Conservation (phyloP, 495 filamentous ascomycete species). For the Talaromyces nanjingensis region DNA sequence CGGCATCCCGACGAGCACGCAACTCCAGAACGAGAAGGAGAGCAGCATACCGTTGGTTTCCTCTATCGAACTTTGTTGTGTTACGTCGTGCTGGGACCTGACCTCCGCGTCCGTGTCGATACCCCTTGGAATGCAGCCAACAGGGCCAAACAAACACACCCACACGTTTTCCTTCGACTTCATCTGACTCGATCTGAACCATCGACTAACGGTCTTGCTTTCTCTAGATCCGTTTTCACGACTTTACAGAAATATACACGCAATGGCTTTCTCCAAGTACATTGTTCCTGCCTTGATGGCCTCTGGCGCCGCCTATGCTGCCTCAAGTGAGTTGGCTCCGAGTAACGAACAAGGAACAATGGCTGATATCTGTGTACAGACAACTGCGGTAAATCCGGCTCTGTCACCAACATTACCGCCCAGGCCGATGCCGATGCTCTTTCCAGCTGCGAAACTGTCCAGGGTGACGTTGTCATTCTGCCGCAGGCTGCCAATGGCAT, state of each 20-base stretch:
- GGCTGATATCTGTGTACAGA: neutral
- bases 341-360: neutral
- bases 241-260: conserved; percentile 29
- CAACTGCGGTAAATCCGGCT: conserved; percentile 21
- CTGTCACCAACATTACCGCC: conserved; percentile 58
- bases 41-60: neutral
- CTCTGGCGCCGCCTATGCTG: conserved; percentile 58
- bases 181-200: neutral
- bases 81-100: neutral
- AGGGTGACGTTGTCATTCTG: conserved; percentile 64
- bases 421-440: conserved; percentile 66
- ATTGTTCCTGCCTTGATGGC: conserved; percentile 68
- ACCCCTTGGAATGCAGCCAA: conserved; percentile 2
- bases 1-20: neutral
- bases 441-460: conserved; percentile 57
- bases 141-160: neutral
- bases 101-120: neutral
- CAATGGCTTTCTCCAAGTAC: conserved; percentile 72
- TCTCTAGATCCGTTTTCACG: conserved; percentile 11
- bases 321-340: conserved; percentile 15
- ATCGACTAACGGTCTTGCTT: neutral
- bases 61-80: neutral
- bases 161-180: neutral
- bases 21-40: neutral
- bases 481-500: conserved; percentile 42